Conservation (phyloP, 1,139 yeast species). For the Hanseniaspora gamundiae region DNA sequence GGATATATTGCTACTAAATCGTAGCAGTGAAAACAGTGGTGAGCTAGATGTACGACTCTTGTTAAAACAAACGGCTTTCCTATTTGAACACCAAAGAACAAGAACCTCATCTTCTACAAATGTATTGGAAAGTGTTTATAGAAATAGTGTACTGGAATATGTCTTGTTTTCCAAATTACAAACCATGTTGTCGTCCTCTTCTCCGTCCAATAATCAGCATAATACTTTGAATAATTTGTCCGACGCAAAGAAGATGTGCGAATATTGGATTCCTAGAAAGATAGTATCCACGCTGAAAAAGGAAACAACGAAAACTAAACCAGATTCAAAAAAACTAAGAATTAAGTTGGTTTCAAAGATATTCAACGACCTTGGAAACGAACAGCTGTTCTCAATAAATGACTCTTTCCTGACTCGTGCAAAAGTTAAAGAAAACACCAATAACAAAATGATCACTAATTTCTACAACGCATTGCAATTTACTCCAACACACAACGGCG, state of each 20-base stretch:
- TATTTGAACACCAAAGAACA: conserved; percentile 45
- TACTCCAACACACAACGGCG: conserved; percentile 11
- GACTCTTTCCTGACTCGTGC: not conserved
- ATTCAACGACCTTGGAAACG: conserved; percentile 8
- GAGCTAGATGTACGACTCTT: too few relatives aligned
- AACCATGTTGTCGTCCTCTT: conserved; percentile 8
- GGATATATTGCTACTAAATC: not conserved
- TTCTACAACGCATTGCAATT: conserved; percentile 13
- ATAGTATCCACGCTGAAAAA: not conserved
- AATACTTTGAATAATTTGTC: conserved; percentile 19
- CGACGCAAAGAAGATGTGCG: conserved; percentile 31
- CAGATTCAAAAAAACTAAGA: conserved; percentile 16
- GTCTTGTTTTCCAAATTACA: conserved; percentile 30
- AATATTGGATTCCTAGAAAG: conserved; percentile 26
- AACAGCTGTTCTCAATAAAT: not conserved
- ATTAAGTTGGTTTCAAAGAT: conserved; percentile 18
- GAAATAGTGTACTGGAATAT: conserved; percentile 42
- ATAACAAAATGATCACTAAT: too few relatives aligned
- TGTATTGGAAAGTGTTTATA: conserved; percentile 39
- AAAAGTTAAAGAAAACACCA: not conserved
- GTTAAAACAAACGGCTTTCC: conserved; percentile 26
- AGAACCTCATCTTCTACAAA: conserved; percentile 34
- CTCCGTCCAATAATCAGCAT: not conserved
- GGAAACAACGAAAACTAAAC: not conserved
- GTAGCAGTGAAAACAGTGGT: too few relatives aligned